Evolutionary conservation across 1,139 yeast species (phyloP).

Genomic region (Diutina pseudorugosa): DNA sequence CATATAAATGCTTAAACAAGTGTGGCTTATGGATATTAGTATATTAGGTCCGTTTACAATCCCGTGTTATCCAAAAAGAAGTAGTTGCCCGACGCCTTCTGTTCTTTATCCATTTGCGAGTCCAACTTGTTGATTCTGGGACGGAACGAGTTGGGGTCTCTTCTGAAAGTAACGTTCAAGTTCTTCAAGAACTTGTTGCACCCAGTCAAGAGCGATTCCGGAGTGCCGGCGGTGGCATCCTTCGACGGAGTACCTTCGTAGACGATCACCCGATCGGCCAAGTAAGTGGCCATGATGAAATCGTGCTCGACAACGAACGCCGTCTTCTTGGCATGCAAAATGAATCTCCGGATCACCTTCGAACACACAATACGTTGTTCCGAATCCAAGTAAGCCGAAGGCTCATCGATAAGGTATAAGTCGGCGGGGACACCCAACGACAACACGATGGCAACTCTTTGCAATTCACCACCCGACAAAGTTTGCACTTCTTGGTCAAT

Average conservation of each 20-base stretch:
- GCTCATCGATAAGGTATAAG: slow-evolving; percentile 93
- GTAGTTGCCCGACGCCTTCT: slow-evolving; percentile 80
- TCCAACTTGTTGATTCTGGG: slow-evolving; percentile 97
- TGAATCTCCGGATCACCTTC: slow-evolving; percentile 93
- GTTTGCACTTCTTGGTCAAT: slow-evolving; percentile 97
- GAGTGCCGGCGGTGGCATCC: slow-evolving; percentile 70
- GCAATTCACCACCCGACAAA: slow-evolving; percentile 98
- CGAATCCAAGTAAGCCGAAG: slow-evolving; percentile 95
- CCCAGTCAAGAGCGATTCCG: slow-evolving; percentile 90
- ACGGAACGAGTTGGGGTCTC: slow-evolving; percentile 96
- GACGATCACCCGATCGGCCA: slow-evolving; percentile 97
- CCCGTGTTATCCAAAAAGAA: slow-evolving; percentile 76
- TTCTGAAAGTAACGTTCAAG: slow-evolving; percentile 94
- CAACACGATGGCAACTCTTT: slow-evolving; percentile 95
- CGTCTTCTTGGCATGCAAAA: slow-evolving; percentile 91
- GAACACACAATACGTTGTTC: slow-evolving; percentile 99
- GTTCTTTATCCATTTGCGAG: slow-evolving; percentile 98
- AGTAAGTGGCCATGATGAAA: slow-evolving; percentile 98
- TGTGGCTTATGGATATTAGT: background rate
- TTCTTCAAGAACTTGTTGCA: slow-evolving; percentile 95
- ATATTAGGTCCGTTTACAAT: slow-evolving; percentile 16
- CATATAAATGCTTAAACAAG: background rate
- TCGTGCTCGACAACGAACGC: slow-evolving; percentile 99
- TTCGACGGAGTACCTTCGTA: slow-evolving; percentile 91
- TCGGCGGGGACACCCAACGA: slow-evolving; percentile 94